Conservation (phyloP, 192 early-diverging fungal species). For the Backusella liffmaniae region DNA sequence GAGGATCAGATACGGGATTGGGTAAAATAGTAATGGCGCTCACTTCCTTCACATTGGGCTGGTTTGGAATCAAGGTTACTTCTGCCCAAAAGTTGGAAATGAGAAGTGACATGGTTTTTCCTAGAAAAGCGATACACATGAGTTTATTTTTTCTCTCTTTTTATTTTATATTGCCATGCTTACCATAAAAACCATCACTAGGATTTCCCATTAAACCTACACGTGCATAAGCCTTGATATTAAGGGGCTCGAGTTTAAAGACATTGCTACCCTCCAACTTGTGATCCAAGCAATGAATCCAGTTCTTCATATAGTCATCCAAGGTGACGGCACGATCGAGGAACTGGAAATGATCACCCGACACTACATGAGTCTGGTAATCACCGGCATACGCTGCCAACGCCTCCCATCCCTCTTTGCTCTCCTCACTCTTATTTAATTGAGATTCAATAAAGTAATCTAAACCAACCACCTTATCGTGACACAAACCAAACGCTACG, state of each 20-base stretch:
- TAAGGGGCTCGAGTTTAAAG: conserved; percentile 24
- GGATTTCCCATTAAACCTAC: conserved; percentile 68
- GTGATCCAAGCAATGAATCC: conserved; percentile 3
- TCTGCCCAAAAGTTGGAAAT: conserved; percentile 62
- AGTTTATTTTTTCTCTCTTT: not conserved
- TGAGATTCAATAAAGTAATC: not conserved
- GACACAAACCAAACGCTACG: conserved; percentile 6
- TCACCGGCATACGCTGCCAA: not conserved
- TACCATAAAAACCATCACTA: conserved; percentile 62
- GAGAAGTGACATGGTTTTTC: conserved; percentile 57
- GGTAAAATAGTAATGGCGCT: conserved; percentile 41
- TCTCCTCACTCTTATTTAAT: not conserved
- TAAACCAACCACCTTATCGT: not conserved
- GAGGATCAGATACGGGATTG: conserved; percentile 36
- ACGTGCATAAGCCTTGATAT: conserved; percentile 46
- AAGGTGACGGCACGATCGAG: conserved; percentile 1
- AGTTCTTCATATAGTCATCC: not conserved
- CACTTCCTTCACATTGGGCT: conserved; percentile 26
- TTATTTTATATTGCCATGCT: not conserved
- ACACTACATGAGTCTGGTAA: not conserved
- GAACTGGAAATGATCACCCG: not conserved
- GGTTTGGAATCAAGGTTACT: conserved; percentile 51
- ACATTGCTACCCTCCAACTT: not conserved
- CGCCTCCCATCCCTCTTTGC: not conserved
- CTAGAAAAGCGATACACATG: not conserved